phyloP scores from a whole-genome alignment of 2,329 filamentous ascomycete species.

The Colletotrichum sp. region DNA sequence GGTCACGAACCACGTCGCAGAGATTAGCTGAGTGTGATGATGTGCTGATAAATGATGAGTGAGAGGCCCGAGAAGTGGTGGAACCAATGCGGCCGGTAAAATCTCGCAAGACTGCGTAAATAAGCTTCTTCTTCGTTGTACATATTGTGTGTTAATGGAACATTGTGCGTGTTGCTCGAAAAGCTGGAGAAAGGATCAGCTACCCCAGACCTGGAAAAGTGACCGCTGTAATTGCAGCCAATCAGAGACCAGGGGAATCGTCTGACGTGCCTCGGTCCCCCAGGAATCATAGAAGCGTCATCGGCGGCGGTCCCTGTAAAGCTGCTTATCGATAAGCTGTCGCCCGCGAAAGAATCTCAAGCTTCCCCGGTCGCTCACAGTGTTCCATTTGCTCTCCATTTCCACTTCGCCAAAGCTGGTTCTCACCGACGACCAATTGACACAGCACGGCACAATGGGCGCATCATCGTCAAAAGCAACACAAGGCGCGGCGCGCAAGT shows the following conservation, averaged over 20 bases:
- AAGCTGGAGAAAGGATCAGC: not conserved
- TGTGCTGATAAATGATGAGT: not conserved
- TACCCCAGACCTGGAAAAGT: not conserved
- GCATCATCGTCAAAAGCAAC: conserved; percentile 51
- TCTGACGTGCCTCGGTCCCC: not conserved
- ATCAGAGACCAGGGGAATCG: not conserved
- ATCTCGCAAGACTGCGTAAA: not conserved
- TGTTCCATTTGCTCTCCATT: not conserved
- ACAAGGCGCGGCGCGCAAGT: conserved; percentile 45
- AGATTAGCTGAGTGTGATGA: not conserved
- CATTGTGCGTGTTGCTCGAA: not conserved
- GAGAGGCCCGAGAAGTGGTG: not conserved
- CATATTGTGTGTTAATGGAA: not conserved
- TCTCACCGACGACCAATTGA: not conserved
- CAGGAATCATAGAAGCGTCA: conserved; percentile 12
- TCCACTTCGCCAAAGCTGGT: not conserved
- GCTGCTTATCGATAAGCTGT: conserved; percentile 9
- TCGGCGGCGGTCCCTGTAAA: not conserved
- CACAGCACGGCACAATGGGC: conserved; percentile 39
- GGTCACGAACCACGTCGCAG: conserved; percentile 45
- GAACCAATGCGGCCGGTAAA: not conserved
- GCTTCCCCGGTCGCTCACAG: not conserved
- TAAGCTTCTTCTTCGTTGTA: not conserved
- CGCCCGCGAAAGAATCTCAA: not conserved
- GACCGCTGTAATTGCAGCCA: not conserved